A percentile compares a stretch with the other conserved stretches of the same genome.
Evolutionary conservation across 2,329 filamentous ascomycete genomes (phyloP).

Genomic region (Diaporthe ampelina): DNA sequence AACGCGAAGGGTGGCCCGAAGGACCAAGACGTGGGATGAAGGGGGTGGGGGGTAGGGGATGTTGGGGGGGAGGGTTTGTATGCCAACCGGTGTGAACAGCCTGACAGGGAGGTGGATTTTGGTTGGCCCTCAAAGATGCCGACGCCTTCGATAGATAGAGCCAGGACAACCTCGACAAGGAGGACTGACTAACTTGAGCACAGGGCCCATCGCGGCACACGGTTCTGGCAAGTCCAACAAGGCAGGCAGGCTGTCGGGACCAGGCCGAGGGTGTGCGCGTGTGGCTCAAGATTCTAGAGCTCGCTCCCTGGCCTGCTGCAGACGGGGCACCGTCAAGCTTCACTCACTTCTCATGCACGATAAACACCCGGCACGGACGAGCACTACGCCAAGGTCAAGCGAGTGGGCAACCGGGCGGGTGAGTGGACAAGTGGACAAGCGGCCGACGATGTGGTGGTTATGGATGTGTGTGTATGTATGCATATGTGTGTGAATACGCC

Average conservation of each 20-base stretch:
- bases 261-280: conserved; percentile 19
- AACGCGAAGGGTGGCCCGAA: conserved; percentile 10
- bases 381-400: neutral
- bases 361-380: conserved; percentile 18
- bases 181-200: conserved; percentile 10
- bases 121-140: conserved; percentile 20
- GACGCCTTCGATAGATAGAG: conserved; percentile 20
- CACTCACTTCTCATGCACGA: conserved; percentile 27
- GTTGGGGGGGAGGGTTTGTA: neutral
- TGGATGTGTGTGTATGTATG: neutral
- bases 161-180: neutral
- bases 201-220: neutral
- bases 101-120: conserved; percentile 10
- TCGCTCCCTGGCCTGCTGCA: conserved; percentile 3
- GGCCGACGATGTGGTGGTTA: neutral
- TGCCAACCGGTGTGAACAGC: conserved; percentile 10
- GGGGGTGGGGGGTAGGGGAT: neutral
- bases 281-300: conserved; percentile 21
- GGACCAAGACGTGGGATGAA: conserved; percentile 16
- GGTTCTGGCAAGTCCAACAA: neutral
- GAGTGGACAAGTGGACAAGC: neutral
- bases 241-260: conserved; percentile 4
- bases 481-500: neutral
- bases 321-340: conserved; percentile 24
- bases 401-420: neutral